These are phyloP conservation scores for Hamamelis virginiana DNA, from an alignment of 164 flowering plant species.

Conservation along the genomic window DNA sequence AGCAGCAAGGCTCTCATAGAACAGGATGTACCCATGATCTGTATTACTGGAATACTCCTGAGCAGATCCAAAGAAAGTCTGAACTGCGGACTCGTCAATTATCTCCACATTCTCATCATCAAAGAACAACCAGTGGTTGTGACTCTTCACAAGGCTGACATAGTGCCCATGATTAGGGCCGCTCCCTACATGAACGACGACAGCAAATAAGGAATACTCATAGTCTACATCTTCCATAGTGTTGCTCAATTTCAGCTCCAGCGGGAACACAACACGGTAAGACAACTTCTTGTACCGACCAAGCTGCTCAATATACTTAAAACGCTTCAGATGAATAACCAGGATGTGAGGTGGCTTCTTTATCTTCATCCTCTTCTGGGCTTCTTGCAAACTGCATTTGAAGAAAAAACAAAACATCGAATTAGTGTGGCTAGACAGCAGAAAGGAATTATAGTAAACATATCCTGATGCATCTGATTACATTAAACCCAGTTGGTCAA, in stretches of 20 bases:
- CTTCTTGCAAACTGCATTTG: conserved; percentile 66
- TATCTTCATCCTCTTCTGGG: conserved; percentile 84
- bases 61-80: conserved; percentile 96
- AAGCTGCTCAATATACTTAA: conserved; percentile 95
- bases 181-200: conserved; percentile 96
- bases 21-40: conserved; percentile 96
- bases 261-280: conserved; percentile 94
- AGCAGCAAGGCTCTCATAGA: conserved; percentile 72
- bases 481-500: no score
- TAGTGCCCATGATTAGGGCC: conserved; percentile 99
- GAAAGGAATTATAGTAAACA: no score
- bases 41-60: conserved; percentile 98
- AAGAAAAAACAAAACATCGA: no score
- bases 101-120: conserved; percentile 99
- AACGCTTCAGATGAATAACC: conserved; percentile 96
- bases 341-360: conserved; percentile 93
- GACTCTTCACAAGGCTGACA: conserved; percentile 97
- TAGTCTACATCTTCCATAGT: conserved; percentile 83
- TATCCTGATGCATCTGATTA: no score
- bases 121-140: conserved; percentile 96
- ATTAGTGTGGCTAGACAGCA: no score
- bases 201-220: conserved; percentile 93
- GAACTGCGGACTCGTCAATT: conserved; percentile 94
- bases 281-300: conserved; percentile 94
- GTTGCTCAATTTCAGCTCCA: conserved; percentile 92